Evolutionary conservation across 371 early-diverging fungal genomes (phyloP).

Genomic region (Syncephalastrum racemosum): DNA sequence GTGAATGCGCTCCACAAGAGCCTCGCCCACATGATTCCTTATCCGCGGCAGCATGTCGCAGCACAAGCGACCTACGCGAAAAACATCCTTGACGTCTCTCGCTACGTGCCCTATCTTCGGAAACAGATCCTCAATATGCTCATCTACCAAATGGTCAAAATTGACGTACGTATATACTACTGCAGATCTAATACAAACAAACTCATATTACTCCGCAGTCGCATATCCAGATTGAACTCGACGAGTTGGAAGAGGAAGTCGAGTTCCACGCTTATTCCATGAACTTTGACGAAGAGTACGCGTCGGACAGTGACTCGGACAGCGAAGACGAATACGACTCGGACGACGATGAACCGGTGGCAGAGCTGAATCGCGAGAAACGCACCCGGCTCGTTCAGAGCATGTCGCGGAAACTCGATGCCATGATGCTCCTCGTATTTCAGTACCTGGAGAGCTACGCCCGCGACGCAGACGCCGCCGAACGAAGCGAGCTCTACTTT

Average conservation of each 20-base stretch:
- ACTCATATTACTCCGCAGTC: conserved; percentile 41
- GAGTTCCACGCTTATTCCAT: conserved; percentile 44
- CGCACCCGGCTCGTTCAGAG: conserved; percentile 54
- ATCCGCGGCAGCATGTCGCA: conserved; percentile 64
- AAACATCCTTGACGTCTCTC: conserved; percentile 70
- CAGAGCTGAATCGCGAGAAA: conserved; percentile 17
- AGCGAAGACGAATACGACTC: conserved; percentile 36
- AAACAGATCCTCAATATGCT: conserved; percentile 72
- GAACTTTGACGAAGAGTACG: conserved; percentile 46
- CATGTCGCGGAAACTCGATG: conserved; percentile 84
- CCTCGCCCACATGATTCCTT: conserved; percentile 73
- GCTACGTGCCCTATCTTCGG: conserved; percentile 79
- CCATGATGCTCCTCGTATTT: conserved; percentile 74
- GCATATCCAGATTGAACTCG: conserved; percentile 91
- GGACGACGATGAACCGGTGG: conserved; percentile 21
- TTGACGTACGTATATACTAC: conserved; percentile 78
- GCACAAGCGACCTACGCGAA: conserved; percentile 73
- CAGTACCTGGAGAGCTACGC: conserved; percentile 48
- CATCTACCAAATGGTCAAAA: conserved; percentile 79
- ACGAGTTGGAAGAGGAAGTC: conserved; percentile 84
- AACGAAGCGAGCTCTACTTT: conserved; percentile 57
- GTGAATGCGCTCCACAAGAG: conserved; percentile 66
- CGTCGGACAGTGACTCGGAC: conserved; percentile 33
- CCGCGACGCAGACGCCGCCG: conserved; percentile 12
- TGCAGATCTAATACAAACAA: background rate